Conservation (phyloP, 31 red algal species). For the Porphyra umbilicalis region DNA sequence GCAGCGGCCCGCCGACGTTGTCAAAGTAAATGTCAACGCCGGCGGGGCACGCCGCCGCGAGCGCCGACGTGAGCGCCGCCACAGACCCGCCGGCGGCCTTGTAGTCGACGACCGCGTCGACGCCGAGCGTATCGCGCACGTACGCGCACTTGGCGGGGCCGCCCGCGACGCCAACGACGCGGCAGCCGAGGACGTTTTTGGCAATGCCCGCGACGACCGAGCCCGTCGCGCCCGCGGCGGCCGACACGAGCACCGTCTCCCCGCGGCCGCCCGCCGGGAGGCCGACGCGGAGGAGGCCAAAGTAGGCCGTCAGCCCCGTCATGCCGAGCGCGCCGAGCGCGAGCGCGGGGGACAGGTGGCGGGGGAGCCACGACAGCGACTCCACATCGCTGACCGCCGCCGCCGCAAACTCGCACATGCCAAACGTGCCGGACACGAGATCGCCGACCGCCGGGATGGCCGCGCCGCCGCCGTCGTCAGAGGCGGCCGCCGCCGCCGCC, state of each 20-base stretch:
- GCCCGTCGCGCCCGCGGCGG: constrained; percentile 68
- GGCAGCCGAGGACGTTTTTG: constrained; percentile 46
- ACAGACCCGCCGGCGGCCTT: constrained; percentile 21
- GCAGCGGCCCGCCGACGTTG: constrained; percentile 57
- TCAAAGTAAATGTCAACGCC: constrained; percentile 76
- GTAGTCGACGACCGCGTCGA: constrained; percentile 48
- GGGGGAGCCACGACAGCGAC: not conserved
- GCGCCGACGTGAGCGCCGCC: constrained; percentile 18
- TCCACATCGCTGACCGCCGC: constrained; percentile 11
- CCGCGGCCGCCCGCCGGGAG: constrained; percentile 8
- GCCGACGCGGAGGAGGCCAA: constrained; percentile 60
- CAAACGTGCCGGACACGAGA: constrained; percentile 42
- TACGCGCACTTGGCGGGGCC: constrained; percentile 38
- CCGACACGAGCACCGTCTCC: constrained; percentile 68
- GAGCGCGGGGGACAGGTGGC: not conserved
- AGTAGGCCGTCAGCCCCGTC: constrained; percentile 70
- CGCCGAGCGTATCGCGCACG: constrained; percentile 35
- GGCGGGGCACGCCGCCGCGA: constrained; percentile 6
- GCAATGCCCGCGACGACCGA: constrained; percentile 46
- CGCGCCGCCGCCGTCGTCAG: not conserved
- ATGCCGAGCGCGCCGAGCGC: constrained; percentile 55
- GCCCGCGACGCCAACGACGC: constrained; percentile 58
- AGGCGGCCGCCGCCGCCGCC: not conserved
- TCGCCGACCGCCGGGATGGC: constrained; percentile 26
- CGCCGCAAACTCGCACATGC: constrained; percentile 35